Percentiles rank a stretch among this genome's conserved stretches.
phyloP scores from a whole-genome alignment of 768 basidiomycete genomes.

The Mycena kentingensis region DNA sequence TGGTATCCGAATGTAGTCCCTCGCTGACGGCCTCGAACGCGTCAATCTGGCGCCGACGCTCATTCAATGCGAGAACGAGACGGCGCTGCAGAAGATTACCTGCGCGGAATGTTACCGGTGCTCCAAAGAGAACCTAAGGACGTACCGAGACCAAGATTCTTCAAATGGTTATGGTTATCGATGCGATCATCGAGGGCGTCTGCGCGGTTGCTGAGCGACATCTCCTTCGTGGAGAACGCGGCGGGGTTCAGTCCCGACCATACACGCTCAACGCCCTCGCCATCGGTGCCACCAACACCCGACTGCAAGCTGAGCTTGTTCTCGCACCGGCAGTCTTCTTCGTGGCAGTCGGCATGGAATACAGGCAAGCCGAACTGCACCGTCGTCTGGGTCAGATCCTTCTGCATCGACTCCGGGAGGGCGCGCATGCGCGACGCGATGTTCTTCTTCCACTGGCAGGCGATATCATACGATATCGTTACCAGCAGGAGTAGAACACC shows the following conservation, averaged over 20 bases:
- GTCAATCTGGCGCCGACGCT: constrained; percentile 4
- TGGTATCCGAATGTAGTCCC: neutral
- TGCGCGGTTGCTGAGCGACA: constrained; percentile 34
- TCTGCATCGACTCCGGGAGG: neutral
- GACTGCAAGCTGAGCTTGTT: constrained; percentile 16
- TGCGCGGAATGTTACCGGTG: neutral
- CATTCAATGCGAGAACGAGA: constrained; percentile 10
- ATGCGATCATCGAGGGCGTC: too few relatives aligned
- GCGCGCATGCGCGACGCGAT: neutral
- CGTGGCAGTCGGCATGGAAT: constrained; percentile 20
- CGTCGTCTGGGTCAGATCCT: neutral
- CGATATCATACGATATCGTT: constrained; percentile 27
- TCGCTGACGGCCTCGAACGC: constrained; percentile 5
- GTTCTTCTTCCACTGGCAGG: constrained; percentile 26
- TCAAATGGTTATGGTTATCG: too few relatives aligned
- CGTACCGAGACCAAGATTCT: constrained; percentile 8
- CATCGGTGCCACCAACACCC: constrained; percentile 14
- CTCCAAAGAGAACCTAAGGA: neutral
- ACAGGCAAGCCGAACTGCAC: constrained; percentile 12
- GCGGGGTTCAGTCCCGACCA: constrained; percentile 32
- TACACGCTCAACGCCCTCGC: constrained; percentile 22
- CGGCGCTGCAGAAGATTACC: constrained; percentile 6
- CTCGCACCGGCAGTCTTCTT: constrained; percentile 3
- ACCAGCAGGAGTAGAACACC: neutral
- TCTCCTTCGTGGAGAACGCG: constrained; percentile 31